Conservation (phyloP, 306 rosid genomes). For the Rosa lucieae region DNA sequence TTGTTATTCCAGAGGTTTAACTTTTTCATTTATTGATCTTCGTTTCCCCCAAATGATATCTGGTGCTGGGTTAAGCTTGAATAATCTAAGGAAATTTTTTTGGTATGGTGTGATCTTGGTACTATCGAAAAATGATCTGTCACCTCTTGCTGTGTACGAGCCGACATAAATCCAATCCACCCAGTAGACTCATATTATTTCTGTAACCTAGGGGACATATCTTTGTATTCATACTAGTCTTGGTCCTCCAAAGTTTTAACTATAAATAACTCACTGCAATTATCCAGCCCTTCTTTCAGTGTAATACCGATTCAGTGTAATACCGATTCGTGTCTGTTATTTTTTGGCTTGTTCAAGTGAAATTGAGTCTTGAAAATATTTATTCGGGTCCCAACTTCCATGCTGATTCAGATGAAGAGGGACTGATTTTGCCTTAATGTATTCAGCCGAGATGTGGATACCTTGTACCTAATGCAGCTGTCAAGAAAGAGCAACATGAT, state of each 20-base stretch:
- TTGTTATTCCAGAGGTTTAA: background rate
- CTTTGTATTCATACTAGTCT: background rate
- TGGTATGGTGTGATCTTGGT: background rate
- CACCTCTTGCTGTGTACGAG: background rate
- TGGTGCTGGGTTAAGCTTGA: background rate
- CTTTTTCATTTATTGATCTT: no score
- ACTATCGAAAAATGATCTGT: background rate
- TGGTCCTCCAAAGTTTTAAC: background rate
- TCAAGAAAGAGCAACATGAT: constrained; percentile 47
- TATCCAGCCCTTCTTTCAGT: background rate
- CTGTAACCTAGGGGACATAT: background rate
- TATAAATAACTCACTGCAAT: background rate
- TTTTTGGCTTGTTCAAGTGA: background rate
- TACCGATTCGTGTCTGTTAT: background rate
- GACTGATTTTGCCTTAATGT: constrained; percentile 10
- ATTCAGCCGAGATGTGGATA: constrained; percentile 34
- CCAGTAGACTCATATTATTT: background rate
- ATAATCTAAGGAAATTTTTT: background rate
- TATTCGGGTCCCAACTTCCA: background rate
- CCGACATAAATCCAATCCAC: background rate
- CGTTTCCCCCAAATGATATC: background rate
- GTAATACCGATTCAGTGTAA: background rate
- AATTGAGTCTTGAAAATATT: background rate
- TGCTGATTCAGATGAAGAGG: background rate
- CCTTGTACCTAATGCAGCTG: constrained; percentile 32